These are phyloP conservation scores for Cephaloascus fragrans DNA, from an alignment of 805 yeast species.

Conservation along the genomic window DNA sequence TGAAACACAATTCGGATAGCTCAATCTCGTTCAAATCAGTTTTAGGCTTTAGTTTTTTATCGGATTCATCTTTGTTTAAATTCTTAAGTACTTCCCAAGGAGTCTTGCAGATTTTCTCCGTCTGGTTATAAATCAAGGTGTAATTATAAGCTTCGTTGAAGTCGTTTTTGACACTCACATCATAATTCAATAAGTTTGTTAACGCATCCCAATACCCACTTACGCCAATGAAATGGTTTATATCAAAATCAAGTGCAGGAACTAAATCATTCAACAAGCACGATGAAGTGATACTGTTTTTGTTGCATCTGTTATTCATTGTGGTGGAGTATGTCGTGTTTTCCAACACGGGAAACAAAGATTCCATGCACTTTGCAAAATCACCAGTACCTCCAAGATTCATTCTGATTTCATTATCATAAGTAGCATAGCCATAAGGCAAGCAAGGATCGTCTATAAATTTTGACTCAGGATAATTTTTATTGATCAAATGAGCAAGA, in stretches of 20 bases:
- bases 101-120: slow-evolving; percentile 37
- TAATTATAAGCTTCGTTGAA: slow-evolving; percentile 34
- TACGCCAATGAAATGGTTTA: slow-evolving; percentile 51
- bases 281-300: slow-evolving; percentile 10
- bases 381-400: slow-evolving; percentile 45
- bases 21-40: slow-evolving; percentile 30
- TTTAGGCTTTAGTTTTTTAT: too few relatives aligned
- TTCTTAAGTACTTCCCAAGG: slow-evolving; percentile 24
- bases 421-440: slow-evolving; percentile 32
- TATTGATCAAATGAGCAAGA: slow-evolving; percentile 21
- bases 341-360: slow-evolving; percentile 35
- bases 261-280: slow-evolving; percentile 43
- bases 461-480: slow-evolving; percentile 5
- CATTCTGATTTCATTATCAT: slow-evolving; percentile 13
- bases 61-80: slow-evolving; percentile 16
- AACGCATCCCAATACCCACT: slow-evolving; percentile 62
- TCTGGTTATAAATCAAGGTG: slow-evolving; percentile 28
- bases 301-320: slow-evolving; percentile 7
- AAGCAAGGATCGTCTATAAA: slow-evolving; percentile 42
- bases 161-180: slow-evolving; percentile 14
- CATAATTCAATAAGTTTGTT: slow-evolving; percentile 29
- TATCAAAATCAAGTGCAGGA: slow-evolving; percentile 48
- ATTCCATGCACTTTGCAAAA: slow-evolving; percentile 34
- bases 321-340: slow-evolving; percentile 16
- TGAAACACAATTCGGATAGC: slow-evolving; percentile 47